phyloP scores from a whole-genome alignment of 345 rosid genomes.

The Brassica nigra region DNA sequence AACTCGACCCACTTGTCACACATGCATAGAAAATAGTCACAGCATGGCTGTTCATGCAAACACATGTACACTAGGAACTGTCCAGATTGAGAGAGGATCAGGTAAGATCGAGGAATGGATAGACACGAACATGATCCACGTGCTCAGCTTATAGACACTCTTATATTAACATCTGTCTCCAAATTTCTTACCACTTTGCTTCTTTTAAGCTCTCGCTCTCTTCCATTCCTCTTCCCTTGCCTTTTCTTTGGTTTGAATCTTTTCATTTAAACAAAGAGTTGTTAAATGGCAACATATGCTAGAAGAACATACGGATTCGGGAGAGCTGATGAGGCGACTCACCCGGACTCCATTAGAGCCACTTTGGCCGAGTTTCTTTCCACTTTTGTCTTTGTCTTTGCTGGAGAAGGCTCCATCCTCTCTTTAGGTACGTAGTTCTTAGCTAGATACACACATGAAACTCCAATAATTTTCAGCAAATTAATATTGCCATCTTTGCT shows the following conservation, averaged over 20 bases:
- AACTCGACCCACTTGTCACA: conserved; percentile 33
- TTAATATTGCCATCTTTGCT: background rate
- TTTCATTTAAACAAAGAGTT: conserved; percentile 4
- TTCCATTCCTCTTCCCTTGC: background rate
- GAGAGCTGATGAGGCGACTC: conserved; percentile 42
- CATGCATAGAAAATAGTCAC: conserved; percentile 37
- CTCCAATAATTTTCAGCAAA: background rate
- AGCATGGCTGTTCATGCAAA: background rate
- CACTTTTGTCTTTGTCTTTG: conserved; percentile 71
- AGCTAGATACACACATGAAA: background rate
- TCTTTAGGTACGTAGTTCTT: conserved; percentile 48
- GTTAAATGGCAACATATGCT: conserved; percentile 35
- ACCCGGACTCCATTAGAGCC: conserved; percentile 52
- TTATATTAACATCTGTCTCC: conserved; percentile 38
- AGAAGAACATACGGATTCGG: conserved; percentile 42
- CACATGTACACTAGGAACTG: conserved; percentile 20
- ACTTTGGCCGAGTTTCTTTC: conserved; percentile 69
- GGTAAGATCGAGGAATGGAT: conserved; percentile 36
- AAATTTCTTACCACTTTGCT: conserved; percentile 1
- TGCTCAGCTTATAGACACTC: conserved; percentile 30
- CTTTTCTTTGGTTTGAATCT: background rate
- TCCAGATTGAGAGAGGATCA: conserved; percentile 30
- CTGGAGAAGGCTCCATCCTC: conserved; percentile 76
- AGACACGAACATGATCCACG: conserved; percentile 41
- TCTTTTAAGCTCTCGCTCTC: conserved; percentile 26